Evolutionary conservation across 1,139 yeast species (phyloP).

Genomic region (Saccharomycopsis phalli): DNA sequence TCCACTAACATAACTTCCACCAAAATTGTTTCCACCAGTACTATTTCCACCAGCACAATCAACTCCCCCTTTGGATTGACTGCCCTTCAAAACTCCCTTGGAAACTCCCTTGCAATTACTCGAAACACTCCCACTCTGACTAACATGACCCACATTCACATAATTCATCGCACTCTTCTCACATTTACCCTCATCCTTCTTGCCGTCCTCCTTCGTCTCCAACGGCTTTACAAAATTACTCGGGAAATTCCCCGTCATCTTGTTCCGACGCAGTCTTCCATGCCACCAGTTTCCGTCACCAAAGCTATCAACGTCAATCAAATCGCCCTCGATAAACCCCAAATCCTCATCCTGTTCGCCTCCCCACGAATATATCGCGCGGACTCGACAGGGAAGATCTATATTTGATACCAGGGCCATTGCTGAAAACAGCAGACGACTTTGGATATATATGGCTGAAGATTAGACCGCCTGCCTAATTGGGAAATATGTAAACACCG

Average conservation of each 20-base stretch:
- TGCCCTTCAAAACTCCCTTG: too few species aligned
- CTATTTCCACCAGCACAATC: too few species aligned
- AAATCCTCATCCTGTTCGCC: conserved; percentile 82
- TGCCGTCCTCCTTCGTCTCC: conserved; percentile 25
- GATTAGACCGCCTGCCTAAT: conserved; percentile 1
- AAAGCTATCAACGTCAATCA: conserved; percentile 69
- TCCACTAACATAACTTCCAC: too few species aligned
- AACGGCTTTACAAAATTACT: conserved; percentile 69
- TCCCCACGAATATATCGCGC: conserved; percentile 81
- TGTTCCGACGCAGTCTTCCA: conserved; percentile 73
- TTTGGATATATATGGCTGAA: neutral
- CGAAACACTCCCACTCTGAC: too few species aligned
- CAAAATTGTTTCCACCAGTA: too few species aligned
- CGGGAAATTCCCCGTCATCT: conserved; percentile 79
- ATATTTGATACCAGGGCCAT: conserved; percentile 3
- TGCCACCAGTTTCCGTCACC: conserved; percentile 94
- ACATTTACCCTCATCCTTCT: neutral
- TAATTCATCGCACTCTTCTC: too few species aligned
- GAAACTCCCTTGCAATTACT: too few species aligned
- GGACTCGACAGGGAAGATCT: conserved; percentile 58
- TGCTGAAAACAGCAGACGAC: too few species aligned
- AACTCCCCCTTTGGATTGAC: too few species aligned
- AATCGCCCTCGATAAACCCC: conserved; percentile 89
- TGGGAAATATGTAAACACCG: conserved; percentile 4
- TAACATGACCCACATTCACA: neutral